Evolutionary conservation across 2,329 filamentous ascomycete genomes (phyloP), one percentile per base, ranked within the genome.

Genomic region (Diaporthe australafricana): DNA sequence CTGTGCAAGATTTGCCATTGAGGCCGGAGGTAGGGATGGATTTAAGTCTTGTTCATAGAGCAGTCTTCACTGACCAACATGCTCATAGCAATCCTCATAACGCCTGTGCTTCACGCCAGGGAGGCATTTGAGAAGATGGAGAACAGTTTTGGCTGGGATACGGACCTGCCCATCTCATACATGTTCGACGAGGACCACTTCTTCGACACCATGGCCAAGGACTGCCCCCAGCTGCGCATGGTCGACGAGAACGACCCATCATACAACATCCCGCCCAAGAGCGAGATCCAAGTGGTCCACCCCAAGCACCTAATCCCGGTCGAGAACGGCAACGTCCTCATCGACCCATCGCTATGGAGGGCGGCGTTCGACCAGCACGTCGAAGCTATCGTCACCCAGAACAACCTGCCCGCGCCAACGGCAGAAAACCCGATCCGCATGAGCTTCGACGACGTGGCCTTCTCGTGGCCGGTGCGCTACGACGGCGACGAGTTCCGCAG

Each of bases 131-230:
- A 56, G 40, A 68, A 25, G 40, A 73, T 73, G 72, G 62, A 63
- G 40, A 27, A 71, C 2, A 73, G 72, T 35, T 73, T 73, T 47
- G 69, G 38, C 35, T 73, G 72, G 72, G 62, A 68, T 9, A 62
- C 38, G 5, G 72, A 71, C 50, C 45, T 68, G 3, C 62, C 69
- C 4, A 22, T 73, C 27, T 67, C 65, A 30, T 73, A 73, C 48
- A 60, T 73, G 52, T 73, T 73, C 42, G 72, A 73, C 42, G 71
- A 53, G 55, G 72, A 73, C 25, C 72, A 73, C 17, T 71, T 73
- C 32, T 73, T 65, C 27, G 22, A 30, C 11, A 73, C 69, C 2
- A 12, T 73, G 38, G 72, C 72, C 16, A 22, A 50, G 30, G 72
- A 73, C 69, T 73, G 72, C 47, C 72, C 72, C 2, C 63, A 73